Evolutionary conservation across 2,329 filamentous ascomycete genomes (phyloP).

Genomic region (Ophiostoma ulmi): DNA sequence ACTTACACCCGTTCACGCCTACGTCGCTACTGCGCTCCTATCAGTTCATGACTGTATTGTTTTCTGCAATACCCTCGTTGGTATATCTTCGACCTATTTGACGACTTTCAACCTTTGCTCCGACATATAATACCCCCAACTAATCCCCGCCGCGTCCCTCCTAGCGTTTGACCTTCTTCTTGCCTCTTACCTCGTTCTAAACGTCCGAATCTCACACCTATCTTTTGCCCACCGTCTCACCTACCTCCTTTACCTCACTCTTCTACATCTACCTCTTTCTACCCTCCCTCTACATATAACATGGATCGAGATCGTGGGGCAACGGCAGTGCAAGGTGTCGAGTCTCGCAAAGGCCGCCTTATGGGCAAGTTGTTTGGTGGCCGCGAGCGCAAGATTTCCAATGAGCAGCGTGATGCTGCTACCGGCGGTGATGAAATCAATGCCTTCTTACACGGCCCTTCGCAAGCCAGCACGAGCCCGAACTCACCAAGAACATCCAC

Average conservation of each 20-base stretch:
- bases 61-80: background rate
- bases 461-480: constrained; percentile 26
- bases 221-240: background rate
- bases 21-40: background rate
- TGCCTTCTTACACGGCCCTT: constrained; percentile 53
- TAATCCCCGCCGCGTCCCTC: constrained; percentile 6
- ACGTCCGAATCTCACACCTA: background rate
- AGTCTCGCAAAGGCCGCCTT: constrained; percentile 47
- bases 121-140: constrained; percentile 7
- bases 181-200: background rate
- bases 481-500: constrained; percentile 19
- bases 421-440: constrained; percentile 40
- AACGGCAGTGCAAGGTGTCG: background rate
- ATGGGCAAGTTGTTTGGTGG: constrained; percentile 59
- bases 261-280: background rate
- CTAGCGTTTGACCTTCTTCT: background rate
- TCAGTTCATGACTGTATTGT: background rate
- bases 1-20: background rate
- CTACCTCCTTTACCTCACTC: background rate
- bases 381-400: constrained; percentile 36
- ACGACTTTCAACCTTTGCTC: background rate
- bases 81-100: background rate
- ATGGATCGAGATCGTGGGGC: constrained; percentile 9
- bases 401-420: constrained; percentile 37
- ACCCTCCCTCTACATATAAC: background rate